A percentile compares a stretch with the other conserved stretches of the same genome.
Conservation (phyloP, 306 rosid species). For the Rosa lucieae region DNA sequence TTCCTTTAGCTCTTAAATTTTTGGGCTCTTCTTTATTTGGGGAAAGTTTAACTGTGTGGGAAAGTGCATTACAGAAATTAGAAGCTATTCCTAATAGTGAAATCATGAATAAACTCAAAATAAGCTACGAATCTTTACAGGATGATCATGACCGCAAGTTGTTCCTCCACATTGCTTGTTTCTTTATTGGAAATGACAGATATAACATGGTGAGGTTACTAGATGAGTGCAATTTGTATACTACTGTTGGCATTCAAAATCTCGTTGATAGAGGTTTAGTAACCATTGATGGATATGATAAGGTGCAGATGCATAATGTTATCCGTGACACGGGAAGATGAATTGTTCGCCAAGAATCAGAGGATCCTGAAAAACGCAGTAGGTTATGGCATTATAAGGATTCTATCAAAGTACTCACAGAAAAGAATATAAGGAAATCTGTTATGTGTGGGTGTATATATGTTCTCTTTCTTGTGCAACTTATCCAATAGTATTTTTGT, state of each 20-base stretch:
- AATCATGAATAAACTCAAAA: too few relatives aligned
- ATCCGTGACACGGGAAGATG: background rate
- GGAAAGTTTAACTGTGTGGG: background rate
- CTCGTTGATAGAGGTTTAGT: background rate
- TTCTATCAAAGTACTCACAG: background rate
- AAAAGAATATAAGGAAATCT: background rate
- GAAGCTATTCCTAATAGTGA: background rate
- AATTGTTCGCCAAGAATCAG: background rate
- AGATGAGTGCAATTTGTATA: background rate
- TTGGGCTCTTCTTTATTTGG: background rate
- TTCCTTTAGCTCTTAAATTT: slow-evolving; percentile 4
- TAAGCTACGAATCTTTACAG: background rate
- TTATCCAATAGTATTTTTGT: background rate
- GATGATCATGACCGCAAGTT: background rate
- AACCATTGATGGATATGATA: background rate
- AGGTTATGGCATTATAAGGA: background rate
- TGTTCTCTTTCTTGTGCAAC: too few relatives aligned
- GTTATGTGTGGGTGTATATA: background rate
- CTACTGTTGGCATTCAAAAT: background rate
- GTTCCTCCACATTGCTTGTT: slow-evolving; percentile 12
- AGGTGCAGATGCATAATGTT: background rate
- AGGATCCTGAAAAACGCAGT: background rate
- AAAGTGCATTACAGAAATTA: background rate
- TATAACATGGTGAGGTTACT: background rate
- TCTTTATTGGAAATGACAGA: background rate